Evolutionary conservation across 2,329 filamentous ascomycete genomes (phyloP).

Genomic region (Teratosphaeria epicoccoides): DNA sequence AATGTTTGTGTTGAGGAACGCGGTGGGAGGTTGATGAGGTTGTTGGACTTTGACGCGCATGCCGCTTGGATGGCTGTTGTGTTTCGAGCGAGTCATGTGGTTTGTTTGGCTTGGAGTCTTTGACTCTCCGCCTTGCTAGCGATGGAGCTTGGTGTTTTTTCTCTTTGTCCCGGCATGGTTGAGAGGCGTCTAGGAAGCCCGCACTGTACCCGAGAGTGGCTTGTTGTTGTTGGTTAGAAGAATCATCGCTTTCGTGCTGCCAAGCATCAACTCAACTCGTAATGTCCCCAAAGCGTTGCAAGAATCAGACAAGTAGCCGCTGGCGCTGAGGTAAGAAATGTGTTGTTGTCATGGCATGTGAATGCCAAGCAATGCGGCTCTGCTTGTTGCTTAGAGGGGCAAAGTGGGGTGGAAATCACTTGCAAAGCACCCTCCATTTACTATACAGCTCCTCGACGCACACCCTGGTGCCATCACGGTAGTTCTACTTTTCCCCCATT

Average conservation of each 20-base stretch:
- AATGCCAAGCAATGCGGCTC: slow-evolving; percentile 1
- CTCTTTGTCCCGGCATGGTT: not conserved
- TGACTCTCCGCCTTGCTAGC: not conserved
- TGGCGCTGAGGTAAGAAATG: too few species aligned
- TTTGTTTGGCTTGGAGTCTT: not conserved
- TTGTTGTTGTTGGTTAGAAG: not conserved
- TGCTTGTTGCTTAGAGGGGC: not conserved
- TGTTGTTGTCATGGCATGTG: not conserved
- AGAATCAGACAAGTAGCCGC: too few species aligned
- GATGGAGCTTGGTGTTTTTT: not conserved
- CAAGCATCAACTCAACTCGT: too few species aligned
- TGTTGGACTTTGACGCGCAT: not conserved
- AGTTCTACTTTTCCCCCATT: not conserved
- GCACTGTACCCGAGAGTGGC: not conserved
- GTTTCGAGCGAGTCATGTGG: not conserved
- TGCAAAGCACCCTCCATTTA: not conserved
- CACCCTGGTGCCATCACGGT: not conserved
- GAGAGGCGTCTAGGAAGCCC: not conserved
- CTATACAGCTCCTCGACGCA: too few species aligned
- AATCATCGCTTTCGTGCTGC: too few species aligned
- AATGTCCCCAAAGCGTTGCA: too few species aligned
- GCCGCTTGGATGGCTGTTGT: not conserved
- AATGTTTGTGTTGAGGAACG: not conserved
- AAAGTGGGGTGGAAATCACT: not conserved
- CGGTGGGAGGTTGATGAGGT: not conserved